Conservation (phyloP, 176 grass and related monocot species). For the Hordeum vulgare region MorexV3_pseudomolecules_assembly NC_058522.1:491049897-491050396, state of each 20-base stretch:
- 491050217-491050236: not conserved
- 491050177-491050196: not conserved
- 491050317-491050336: not conserved
- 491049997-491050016: not conserved
- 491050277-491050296: not conserved
- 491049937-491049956: not conserved
- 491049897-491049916: not conserved
- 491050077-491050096: not conserved
- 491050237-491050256: not conserved
- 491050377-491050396: not conserved
- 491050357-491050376: not conserved
- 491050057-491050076: not conserved
- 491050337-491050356: not conserved
- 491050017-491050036: slow-evolving; percentile 27
- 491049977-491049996: not conserved
- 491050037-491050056: slow-evolving; percentile 19
- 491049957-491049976: not conserved
- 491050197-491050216: not conserved
- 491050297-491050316: not conserved
- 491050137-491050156: not conserved
- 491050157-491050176: not conserved
- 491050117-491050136: not conserved
- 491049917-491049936: not conserved
- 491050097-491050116: slow-evolving; percentile 9
- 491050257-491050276: not conserved